phyloP scores from a whole-genome alignment of 2,329 filamentous ascomycete species.

The Pseudocercospora fijiensis region DNA sequence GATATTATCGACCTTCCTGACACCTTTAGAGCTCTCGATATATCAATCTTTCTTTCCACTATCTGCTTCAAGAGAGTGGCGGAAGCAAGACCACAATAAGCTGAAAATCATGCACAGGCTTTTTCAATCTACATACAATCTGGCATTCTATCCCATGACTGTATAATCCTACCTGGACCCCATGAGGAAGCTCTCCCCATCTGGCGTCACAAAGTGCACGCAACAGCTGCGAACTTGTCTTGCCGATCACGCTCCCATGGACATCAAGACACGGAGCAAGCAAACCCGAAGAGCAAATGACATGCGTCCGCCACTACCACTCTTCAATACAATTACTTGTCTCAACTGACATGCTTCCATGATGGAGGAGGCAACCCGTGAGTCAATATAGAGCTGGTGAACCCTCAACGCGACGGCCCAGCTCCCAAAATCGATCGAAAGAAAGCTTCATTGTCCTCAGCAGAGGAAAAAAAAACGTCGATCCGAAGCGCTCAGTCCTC shows the following conservation, averaged over 20 bases:
- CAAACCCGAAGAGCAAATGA: not conserved
- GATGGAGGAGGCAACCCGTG: not conserved
- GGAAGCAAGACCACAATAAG: too few species aligned
- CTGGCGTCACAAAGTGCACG: not conserved
- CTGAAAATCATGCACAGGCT: too few species aligned
- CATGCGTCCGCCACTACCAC: not conserved
- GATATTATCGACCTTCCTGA: too few species aligned
- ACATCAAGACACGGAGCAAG: not conserved
- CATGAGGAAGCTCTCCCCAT: too few species aligned
- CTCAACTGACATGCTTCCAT: not conserved
- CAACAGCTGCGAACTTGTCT: not conserved
- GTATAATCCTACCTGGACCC: too few species aligned
- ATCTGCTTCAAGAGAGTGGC: too few species aligned
- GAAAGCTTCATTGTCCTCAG: not conserved
- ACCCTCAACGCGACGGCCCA: too few species aligned
- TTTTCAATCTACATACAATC: too few species aligned
- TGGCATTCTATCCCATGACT: too few species aligned
- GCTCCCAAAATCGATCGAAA: not conserved
- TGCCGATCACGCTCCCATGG: not conserved
- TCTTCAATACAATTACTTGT: not conserved
- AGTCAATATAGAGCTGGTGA: not conserved
- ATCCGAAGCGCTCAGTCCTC: not conserved
- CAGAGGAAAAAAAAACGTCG: not conserved
- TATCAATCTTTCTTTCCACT: too few species aligned
- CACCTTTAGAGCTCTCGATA: too few species aligned